Conservation (phyloP, 768 basidiomycete genomes). For the Coprinopsis strossmayeri region DNA sequence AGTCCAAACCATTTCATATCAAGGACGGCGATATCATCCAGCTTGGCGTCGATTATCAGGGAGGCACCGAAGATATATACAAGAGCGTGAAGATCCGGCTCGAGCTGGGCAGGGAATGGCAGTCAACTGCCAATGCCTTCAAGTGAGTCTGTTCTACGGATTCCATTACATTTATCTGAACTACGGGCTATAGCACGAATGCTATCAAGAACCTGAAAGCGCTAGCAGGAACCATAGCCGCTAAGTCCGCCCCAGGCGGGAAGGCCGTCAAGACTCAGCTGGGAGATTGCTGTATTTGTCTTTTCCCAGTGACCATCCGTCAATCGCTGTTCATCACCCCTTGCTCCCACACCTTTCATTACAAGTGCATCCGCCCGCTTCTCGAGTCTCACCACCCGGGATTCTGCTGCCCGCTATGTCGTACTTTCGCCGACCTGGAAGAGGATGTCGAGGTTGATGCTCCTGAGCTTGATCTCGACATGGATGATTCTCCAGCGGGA, state of each 20-base stretch:
- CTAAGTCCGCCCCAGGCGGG: slow-evolving; percentile 7
- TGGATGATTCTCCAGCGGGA: slow-evolving; percentile 15
- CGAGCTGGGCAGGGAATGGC: slow-evolving; percentile 89
- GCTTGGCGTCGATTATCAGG: slow-evolving; percentile 96
- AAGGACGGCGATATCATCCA: slow-evolving; percentile 94
- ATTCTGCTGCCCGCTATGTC: slow-evolving; percentile 92
- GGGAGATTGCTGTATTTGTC: slow-evolving; percentile 86
- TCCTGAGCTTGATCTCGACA: slow-evolving; percentile 20
- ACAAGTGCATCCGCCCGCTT: slow-evolving; percentile 94
- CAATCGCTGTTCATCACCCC: slow-evolving; percentile 98
- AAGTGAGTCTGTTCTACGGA: slow-evolving; percentile 43
- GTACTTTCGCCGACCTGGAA: slow-evolving; percentile 92
- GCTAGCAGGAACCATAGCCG: slow-evolving; percentile 37
- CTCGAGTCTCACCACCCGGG: slow-evolving; percentile 85
- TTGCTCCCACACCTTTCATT: slow-evolving; percentile 94
- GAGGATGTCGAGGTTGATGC: slow-evolving; percentile 80
- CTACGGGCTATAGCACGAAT: slow-evolving; percentile 37
- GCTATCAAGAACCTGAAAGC: slow-evolving; percentile 76
- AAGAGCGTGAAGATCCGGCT: slow-evolving; percentile 95
- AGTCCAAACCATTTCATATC: slow-evolving; percentile 68
- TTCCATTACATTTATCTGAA: slow-evolving; percentile 7
- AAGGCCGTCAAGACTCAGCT: slow-evolving; percentile 24
- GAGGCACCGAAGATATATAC: slow-evolving; percentile 94
- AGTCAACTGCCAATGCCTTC: slow-evolving; percentile 83
- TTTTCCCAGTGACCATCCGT: slow-evolving; percentile 86